Evolutionary conservation across 192 early-diverging fungal species (phyloP).

Genomic region (Haplosporangium gracile): DNA sequence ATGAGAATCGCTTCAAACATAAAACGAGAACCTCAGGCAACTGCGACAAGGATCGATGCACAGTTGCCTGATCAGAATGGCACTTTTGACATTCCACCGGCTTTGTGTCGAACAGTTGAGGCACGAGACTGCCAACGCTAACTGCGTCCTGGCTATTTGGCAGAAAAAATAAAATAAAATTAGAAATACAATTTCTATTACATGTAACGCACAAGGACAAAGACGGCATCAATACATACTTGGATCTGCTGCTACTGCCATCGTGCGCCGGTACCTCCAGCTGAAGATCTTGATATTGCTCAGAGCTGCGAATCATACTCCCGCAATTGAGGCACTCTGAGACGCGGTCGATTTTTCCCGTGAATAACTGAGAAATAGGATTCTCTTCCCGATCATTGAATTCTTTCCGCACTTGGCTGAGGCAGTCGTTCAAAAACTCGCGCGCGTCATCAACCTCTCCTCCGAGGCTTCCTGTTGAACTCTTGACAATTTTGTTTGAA

Average conservation of each 20-base stretch:
- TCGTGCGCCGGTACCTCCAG: slow-evolving; percentile 25
- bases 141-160: slow-evolving; percentile 4
- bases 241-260: slow-evolving; percentile 12
- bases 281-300: slow-evolving; percentile 31
- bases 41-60: slow-evolving; percentile 25
- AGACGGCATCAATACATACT: not conserved
- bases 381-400: slow-evolving; percentile 7
- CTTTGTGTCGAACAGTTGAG: slow-evolving; percentile 22
- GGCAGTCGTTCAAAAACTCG: slow-evolving; percentile 28
- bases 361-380: slow-evolving; percentile 30
- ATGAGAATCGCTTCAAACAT: slow-evolving; percentile 25
- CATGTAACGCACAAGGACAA: not conserved
- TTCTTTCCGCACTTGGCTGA: slow-evolving; percentile 29
- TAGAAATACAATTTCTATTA: not conserved
- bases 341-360: slow-evolving; percentile 20
- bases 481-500: slow-evolving; percentile 24
- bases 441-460: slow-evolving; percentile 37
- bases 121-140: slow-evolving; percentile 23
- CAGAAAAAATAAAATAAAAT: not conserved
- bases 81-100: slow-evolving; percentile 20
- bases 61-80: slow-evolving; percentile 17
- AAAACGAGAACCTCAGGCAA: slow-evolving; percentile 34
- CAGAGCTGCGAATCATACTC: slow-evolving; percentile 7
- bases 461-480: slow-evolving; percentile 17
- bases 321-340: slow-evolving; percentile 24